These are phyloP conservation scores for Panaeolus cyanescens DNA, from an alignment of 768 basidiomycete genomes.

Conservation along the genomic window DNA sequence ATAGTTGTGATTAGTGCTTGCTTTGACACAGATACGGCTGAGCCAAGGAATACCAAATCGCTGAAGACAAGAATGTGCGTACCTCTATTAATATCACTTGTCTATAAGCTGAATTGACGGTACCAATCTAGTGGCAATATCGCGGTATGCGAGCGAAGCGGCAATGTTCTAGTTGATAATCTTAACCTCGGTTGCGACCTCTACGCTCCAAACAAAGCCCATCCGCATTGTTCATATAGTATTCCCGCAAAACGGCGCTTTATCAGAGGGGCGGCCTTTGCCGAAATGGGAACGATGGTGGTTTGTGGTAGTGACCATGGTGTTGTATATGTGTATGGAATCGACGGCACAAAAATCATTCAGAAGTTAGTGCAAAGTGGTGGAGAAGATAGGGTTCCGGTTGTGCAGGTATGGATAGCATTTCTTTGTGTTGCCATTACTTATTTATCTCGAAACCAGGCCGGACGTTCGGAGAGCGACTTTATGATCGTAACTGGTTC, in stretches of 20 bases:
- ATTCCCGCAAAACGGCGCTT: not conserved
- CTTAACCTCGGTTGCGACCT: not conserved
- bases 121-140: not conserved
- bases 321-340: not conserved
- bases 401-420: not conserved
- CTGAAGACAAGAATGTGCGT: constrained; percentile 3
- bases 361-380: not conserved
- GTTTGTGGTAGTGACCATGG: constrained; percentile 2
- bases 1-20: not conserved
- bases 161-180: not conserved
- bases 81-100: not conserved
- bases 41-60: not conserved
- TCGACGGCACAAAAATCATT: not conserved
- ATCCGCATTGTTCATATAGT: not conserved
- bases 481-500: constrained; percentile 1
- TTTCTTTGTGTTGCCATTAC: not conserved
- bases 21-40: not conserved
- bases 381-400: constrained; percentile 2
- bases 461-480: not conserved
- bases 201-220: not conserved
- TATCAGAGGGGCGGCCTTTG: not conserved
- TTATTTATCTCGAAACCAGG: not conserved
- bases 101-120: not conserved
- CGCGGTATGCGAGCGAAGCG: not conserved
- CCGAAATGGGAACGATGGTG: not conserved